A percentile compares a stretch with the other conserved stretches of the same genome.
phyloP scores from a whole-genome alignment of 192 early-diverging fungal genomes.

The Backusella tarrabulga region DNA sequence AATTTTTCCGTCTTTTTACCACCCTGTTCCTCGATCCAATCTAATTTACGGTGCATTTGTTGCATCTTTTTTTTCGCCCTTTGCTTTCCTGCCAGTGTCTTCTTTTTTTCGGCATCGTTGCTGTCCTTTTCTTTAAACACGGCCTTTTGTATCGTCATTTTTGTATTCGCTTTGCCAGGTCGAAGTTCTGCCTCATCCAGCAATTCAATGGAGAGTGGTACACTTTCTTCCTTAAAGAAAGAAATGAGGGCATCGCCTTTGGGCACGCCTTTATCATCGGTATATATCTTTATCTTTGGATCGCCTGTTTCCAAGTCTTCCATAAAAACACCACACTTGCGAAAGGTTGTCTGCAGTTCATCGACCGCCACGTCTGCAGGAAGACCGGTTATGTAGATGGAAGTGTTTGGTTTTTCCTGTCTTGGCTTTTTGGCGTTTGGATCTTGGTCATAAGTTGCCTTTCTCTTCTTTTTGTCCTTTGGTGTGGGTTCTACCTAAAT shows the following conservation, averaged over 20 bases:
- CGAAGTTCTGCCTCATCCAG: slow-evolving; percentile 87
- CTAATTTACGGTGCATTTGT: slow-evolving; percentile 77
- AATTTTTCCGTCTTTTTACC: slow-evolving; percentile 72
- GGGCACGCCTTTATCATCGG: slow-evolving; percentile 55
- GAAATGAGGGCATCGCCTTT: slow-evolving; percentile 95
- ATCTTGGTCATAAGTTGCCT: slow-evolving; percentile 40
- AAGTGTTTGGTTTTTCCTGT: slow-evolving; percentile 62
- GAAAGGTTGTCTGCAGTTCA: slow-evolving; percentile 73
- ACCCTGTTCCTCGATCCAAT: slow-evolving; percentile 83
- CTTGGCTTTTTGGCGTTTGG: slow-evolving; percentile 52
- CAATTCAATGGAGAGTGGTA: slow-evolving; percentile 79
- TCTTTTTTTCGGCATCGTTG: slow-evolving; percentile 15
- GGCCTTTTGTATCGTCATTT: slow-evolving; percentile 79
- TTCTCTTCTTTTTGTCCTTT: slow-evolving; percentile 46
- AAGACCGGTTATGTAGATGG: slow-evolving; percentile 85
- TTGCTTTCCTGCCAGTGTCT: slow-evolving; percentile 52
- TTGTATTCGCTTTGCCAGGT: slow-evolving; percentile 50
- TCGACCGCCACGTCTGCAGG: slow-evolving; percentile 78
- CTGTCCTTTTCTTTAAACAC: slow-evolving; percentile 74
- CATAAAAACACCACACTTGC: slow-evolving; percentile 81
- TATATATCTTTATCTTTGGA: slow-evolving; percentile 92
- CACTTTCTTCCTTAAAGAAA: slow-evolving; percentile 89
- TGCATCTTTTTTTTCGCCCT: slow-evolving; percentile 64
- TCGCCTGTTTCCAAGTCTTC: slow-evolving; percentile 61
- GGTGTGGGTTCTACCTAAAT: not conserved